phyloP scores from a whole-genome alignment of 495 filamentous ascomycete species.

The Xylaria palmicola region DNA sequence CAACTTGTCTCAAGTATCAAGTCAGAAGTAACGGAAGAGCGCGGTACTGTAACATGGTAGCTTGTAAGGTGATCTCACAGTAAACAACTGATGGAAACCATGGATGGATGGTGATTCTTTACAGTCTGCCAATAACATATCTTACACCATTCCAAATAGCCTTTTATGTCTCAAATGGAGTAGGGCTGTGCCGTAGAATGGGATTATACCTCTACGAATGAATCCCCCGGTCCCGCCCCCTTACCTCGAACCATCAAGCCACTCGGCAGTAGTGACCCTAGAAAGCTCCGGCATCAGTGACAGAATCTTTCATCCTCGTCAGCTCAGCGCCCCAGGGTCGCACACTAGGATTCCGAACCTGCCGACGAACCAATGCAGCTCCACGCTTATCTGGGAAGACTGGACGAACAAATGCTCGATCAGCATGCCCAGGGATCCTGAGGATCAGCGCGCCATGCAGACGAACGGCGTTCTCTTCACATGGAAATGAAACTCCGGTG shows the following conservation, averaged over 20 bases:
- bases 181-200: constrained; percentile 1
- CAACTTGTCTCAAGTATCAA: neutral
- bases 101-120: too few relatives aligned
- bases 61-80: neutral
- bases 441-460: constrained; percentile 11
- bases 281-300: neutral
- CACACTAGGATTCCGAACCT: constrained; percentile 11
- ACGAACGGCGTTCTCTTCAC: neutral
- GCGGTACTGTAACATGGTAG: neutral
- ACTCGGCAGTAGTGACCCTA: neutral
- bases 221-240: neutral
- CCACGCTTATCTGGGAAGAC: neutral
- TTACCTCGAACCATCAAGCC: neutral
- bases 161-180: neutral
- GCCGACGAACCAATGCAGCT: constrained; percentile 6
- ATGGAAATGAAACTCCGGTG: constrained; percentile 9
- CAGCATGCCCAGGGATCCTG: constrained; percentile 3
- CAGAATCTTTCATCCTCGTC: neutral
- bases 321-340: constrained; percentile 3
- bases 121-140: too few relatives aligned
- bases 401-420: neutral
- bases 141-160: constrained; percentile 7
- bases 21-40: neutral
- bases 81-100: too few relatives aligned
- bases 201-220: neutral